Evolutionary conservation across 371 early-diverging fungal species (phyloP).

Genomic region (Mortierella sp.): DNA sequence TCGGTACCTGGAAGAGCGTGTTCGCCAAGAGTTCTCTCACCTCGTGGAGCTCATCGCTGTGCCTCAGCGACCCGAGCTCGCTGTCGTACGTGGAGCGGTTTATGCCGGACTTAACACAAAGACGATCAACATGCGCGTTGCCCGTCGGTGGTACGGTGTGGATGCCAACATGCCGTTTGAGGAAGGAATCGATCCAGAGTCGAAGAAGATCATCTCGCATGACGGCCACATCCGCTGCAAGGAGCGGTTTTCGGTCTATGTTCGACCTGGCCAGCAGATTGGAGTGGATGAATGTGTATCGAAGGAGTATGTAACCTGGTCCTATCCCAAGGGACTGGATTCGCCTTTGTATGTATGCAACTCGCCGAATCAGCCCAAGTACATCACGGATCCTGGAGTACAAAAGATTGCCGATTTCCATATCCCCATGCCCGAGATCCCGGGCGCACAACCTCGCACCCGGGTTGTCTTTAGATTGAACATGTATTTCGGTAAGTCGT

Average conservation of each 20-base stretch:
- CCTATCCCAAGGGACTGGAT: constrained; percentile 63
- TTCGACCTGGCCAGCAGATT: constrained; percentile 66
- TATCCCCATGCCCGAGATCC: constrained; percentile 68
- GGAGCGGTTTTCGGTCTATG: constrained; percentile 69
- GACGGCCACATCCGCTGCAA: constrained; percentile 55
- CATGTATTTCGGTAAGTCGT: constrained; percentile 69
- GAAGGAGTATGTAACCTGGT: constrained; percentile 63
- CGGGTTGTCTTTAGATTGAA: constrained; percentile 41
- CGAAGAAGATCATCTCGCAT: constrained; percentile 58
- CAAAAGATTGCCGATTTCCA: constrained; percentile 68
- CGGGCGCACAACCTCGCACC: constrained; percentile 49
- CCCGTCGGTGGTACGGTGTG: constrained; percentile 64
- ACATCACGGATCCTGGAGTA: constrained; percentile 61
- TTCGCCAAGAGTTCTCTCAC: constrained; percentile 52
- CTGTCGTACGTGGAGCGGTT: constrained; percentile 59
- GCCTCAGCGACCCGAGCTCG: constrained; percentile 52
- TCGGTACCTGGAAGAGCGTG: constrained; percentile 54
- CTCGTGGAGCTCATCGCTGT: constrained; percentile 42
- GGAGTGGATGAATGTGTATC: constrained; percentile 64
- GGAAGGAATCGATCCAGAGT: constrained; percentile 62
- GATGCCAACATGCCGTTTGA: constrained; percentile 71
- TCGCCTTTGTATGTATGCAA: constrained; percentile 67
- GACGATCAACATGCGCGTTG: constrained; percentile 55
- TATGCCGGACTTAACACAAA: constrained; percentile 54
- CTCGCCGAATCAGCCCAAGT: constrained; percentile 64